Evolutionary conservation across 1,284 basidiomycete genomes (phyloP).

Genomic region (Irpex sp.): DNA sequence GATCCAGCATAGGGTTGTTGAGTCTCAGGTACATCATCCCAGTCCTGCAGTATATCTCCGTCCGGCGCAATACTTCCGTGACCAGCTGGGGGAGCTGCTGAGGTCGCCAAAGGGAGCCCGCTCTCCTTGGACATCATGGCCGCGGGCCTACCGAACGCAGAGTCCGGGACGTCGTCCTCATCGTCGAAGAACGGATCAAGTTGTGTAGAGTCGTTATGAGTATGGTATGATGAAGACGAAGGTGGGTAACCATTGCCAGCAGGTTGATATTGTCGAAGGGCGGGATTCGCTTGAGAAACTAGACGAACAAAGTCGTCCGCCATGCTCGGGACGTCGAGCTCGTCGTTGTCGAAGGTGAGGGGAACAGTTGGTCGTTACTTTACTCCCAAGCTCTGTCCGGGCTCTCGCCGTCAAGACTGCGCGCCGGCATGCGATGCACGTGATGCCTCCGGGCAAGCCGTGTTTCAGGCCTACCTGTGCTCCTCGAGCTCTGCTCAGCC

Average conservation of each 20-base stretch:
- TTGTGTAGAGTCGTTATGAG: conserved; percentile 29
- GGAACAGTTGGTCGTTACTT: background rate
- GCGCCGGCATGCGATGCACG: background rate
- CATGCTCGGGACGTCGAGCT: conserved; percentile 33
- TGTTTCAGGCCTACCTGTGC: background rate
- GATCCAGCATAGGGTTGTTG: conserved; percentile 40
- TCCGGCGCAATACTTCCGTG: conserved; percentile 33
- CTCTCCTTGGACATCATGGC: conserved; percentile 72
- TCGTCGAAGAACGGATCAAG: conserved; percentile 84
- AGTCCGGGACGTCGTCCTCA: conserved; percentile 58
- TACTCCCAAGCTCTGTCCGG: background rate
- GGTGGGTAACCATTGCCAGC: conserved; percentile 58
- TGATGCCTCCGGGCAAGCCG: background rate
- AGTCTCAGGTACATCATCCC: conserved; percentile 53
- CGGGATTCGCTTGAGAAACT: conserved; percentile 71
- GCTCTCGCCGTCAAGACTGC: background rate
- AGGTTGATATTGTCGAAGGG: conserved; percentile 52
- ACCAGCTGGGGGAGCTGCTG: conserved; percentile 62
- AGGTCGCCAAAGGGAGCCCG: conserved; percentile 53
- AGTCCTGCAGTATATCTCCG: conserved; percentile 54
- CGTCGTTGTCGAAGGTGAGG: conserved; percentile 16
- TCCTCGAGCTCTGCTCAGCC: too few species aligned
- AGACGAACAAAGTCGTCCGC: conserved; percentile 73
- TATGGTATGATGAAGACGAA: conserved; percentile 27
- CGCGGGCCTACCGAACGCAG: conserved; percentile 52